Conservation (phyloP, 163 green algal genomes). For the Coccomyxa subellipsoidea region DNA sequence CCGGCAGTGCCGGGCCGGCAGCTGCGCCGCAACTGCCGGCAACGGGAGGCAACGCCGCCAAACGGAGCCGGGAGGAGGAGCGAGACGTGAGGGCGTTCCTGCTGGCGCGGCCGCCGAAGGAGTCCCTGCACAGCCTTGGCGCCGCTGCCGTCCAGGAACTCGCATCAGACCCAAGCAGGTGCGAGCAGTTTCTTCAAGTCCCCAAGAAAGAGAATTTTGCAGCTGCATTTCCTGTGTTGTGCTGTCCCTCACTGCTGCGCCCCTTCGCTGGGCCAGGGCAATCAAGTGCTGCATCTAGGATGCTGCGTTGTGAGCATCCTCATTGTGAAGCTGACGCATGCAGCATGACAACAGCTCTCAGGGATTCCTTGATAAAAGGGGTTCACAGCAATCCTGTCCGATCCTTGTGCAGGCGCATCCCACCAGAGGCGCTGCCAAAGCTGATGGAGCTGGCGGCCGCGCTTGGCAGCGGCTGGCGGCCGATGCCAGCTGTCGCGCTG, state of each 20-base stretch:
- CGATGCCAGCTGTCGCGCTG: not conserved
- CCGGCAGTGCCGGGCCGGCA: not conserved
- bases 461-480: not conserved
- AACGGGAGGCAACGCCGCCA: not conserved
- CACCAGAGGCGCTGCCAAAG: not conserved
- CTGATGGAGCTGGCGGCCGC: not conserved
- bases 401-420: not conserved
- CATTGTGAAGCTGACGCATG: too few species aligned
- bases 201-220: too few species aligned
- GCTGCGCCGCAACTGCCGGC: too few species aligned
- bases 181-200: too few species aligned
- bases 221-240: too few species aligned
- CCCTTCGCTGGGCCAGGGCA: too few species aligned
- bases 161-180: not conserved
- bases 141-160: not conserved
- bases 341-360: too few species aligned
- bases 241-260: too few species aligned
- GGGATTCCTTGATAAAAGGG: too few species aligned
- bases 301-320: too few species aligned
- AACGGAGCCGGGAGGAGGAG: not conserved
- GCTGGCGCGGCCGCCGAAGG: not conserved
- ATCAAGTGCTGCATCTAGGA: too few species aligned
- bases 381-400: too few species aligned
- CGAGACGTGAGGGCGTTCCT: not conserved
- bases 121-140: not conserved